Percentiles rank a stretch among this genome's conserved stretches.
phyloP scores from a whole-genome alignment of 2,329 filamentous ascomycete genomes.

The Colletotrichum viniferum region DNA sequence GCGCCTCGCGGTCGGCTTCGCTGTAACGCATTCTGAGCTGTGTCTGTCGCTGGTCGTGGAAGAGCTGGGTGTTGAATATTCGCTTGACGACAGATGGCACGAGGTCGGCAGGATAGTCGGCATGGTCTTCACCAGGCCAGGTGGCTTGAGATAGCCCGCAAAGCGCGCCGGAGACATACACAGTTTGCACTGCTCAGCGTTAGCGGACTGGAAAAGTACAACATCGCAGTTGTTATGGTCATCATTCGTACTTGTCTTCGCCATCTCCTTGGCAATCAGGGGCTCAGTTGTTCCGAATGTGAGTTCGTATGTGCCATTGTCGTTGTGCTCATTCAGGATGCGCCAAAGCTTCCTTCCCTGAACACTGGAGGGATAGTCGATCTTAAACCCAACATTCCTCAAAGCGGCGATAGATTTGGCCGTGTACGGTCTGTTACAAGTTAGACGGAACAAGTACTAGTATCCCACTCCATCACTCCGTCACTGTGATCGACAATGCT shows the following conservation, averaged over 20 bases:
- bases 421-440: conserved; percentile 28
- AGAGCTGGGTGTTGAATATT: conserved; percentile 43
- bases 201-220: background rate
- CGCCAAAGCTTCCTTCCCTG: conserved; percentile 42
- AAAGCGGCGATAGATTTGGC: conserved; percentile 37
- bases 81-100: conserved; percentile 44
- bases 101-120: conserved; percentile 46
- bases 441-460: background rate
- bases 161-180: conserved; percentile 44
- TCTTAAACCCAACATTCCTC: conserved; percentile 28
- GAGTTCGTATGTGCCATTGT: conserved; percentile 36
- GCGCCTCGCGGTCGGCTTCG: conserved; percentile 29
- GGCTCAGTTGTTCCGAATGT: conserved; percentile 44
- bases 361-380: conserved; percentile 30
- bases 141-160: conserved; percentile 41
- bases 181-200: conserved; percentile 31
- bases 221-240: fast-evolving
- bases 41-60: conserved; percentile 43
- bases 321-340: conserved; percentile 35
- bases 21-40: conserved; percentile 38
- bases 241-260: background rate
- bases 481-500: background rate
- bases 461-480: background rate
- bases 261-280: conserved; percentile 38
- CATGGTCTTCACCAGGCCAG: conserved; percentile 42